Base-by-base conservation (phyloP, 2,329 filamentous ascomycete genomes). In the Aspergillus amoenus region DNA sequence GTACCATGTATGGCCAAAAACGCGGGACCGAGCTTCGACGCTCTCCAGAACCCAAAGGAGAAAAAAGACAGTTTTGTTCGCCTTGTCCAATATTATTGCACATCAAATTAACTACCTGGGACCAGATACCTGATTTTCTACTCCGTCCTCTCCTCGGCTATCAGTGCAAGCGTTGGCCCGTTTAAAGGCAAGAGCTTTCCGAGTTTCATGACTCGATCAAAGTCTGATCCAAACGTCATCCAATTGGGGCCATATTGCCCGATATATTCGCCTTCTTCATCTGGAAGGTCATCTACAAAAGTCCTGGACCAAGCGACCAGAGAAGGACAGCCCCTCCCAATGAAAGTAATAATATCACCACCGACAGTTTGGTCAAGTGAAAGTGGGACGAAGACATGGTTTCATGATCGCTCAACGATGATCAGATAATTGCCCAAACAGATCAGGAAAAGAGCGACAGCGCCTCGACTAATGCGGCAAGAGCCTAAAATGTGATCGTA, bases 401-500 rank as follows among this genome's bases (percentile, higher is more conserved):
- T 57, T 45, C 59, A 49, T 61, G 62, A 67, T 66, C 63, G 62
- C 61, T 67, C 63, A 61, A 57, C 58, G 64, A 64, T 53, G 68
- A 67, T 68, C 67, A 66, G 61, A 65, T 64, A 65, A 63, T 67
- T 52, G 27, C 21, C 41, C 57, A 52, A 58, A 64, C 63, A 43
- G 52, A 44, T 63, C 58, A 55, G 60, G 66, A 65, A 61, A 60
- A 51, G 66, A 68, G 59, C 55, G 61, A 59, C 67, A 56, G 37
- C 55, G 53, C 58, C 51, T 68, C 49, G 46, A 66, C 67, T 21
- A 60, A 63, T 57, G 44, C 52, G 65, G 67, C 52, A 68, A 69
- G 66, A 69, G 61, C 61, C 62, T 60, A 62, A 59, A 60, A 66
- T 64, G 55, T 57, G 66, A 69, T 70, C 65, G 59, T 61, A 69